Evolutionary conservation across 2,329 filamentous ascomycete genomes (phyloP), one percentile per base, ranked within the genome.

Genomic region (Laburnicola sp.): DNA sequence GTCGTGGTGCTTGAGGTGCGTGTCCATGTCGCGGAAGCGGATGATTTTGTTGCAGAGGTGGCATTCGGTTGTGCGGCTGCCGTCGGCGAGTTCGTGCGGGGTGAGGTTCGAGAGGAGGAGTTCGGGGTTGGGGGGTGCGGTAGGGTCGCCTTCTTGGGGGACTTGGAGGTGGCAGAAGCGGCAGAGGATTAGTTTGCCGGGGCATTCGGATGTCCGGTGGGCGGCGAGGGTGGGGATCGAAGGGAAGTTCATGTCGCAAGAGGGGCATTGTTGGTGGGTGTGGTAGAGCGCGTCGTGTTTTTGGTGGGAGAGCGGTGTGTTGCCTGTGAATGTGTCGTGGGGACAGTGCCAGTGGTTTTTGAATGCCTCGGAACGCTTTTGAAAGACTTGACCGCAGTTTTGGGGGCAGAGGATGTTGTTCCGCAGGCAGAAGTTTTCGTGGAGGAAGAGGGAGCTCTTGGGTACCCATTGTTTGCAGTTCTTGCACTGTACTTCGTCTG

Each of bases 161-260:
- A 97, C 92, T 60, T 94, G 86, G 0, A 99, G 86, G 69, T 97
- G 94, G 70, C 94, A 99, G 76, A 99, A 99, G 57, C 88, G 89
- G 72, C 94, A 99, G 9, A 99, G 82, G 31, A 97, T 97, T 11
- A 89, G 76, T 70, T 97, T 97, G 0, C 82, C 84, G 0, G 94
- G 92, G 59, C 94, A 99, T 7, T 85, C 81, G 0, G 86, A 91
- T 0, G 89, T 96, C 51, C 88, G 87, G 71, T 99, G 94, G n/a
- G 85, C 82, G 0, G 94, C 90, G 6, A 99, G 80, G 27, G 86
- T 84, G 0, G 85, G 79, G 0, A 95, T 75, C 1, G 88, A 90
- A 25, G 86, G 80, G 11, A 89, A 87, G 0, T 80, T 78, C 54
- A 87, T 86, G 3, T 79, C 76, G 72, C 93, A 97, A 0, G 79